Conservation (phyloP, 768 basidiomycete species). For the Mycena rebaudengoi region DNA sequence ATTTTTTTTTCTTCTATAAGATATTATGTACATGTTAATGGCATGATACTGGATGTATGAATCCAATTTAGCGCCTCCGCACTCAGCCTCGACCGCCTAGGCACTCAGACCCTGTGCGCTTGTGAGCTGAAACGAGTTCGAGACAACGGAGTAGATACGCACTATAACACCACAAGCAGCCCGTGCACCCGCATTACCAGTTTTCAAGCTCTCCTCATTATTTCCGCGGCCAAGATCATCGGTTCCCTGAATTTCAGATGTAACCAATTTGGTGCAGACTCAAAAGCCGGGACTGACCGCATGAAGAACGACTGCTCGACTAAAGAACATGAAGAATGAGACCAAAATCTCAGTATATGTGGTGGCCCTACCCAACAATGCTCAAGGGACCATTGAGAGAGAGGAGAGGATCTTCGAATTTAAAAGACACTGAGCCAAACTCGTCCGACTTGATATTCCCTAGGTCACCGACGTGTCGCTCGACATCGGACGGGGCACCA, state of each 20-base stretch:
- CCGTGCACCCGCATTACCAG: constrained; percentile 80
- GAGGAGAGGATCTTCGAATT: constrained; percentile 65
- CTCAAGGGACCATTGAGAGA: constrained; percentile 73
- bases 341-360: not conserved
- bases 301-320: constrained; percentile 81
- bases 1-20: too few species aligned
- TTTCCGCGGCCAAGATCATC: constrained; percentile 83
- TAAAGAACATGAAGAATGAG: constrained; percentile 31
- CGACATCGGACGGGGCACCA: constrained; percentile 63
- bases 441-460: constrained; percentile 77
- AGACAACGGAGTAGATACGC: not conserved
- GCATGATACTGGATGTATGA: too few species aligned
- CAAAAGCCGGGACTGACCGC: constrained; percentile 48
- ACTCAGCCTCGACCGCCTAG: too few species aligned
- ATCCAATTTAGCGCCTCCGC: too few species aligned
- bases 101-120: constrained; percentile 6
- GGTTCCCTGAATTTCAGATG: constrained; percentile 59
- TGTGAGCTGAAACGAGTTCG: not conserved
- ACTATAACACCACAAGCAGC: constrained; percentile 83
- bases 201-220: constrained; percentile 75
- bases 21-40: too few species aligned
- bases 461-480: constrained; percentile 74
- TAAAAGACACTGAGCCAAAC: constrained; percentile 64
- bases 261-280: too few species aligned
- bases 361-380: constrained; percentile 77